A percentile compares a stretch with the other conserved stretches of the same genome.
Evolutionary conservation across 2,329 filamentous ascomycete species (phyloP).

Genomic region (Cadophora gregata): DNA sequence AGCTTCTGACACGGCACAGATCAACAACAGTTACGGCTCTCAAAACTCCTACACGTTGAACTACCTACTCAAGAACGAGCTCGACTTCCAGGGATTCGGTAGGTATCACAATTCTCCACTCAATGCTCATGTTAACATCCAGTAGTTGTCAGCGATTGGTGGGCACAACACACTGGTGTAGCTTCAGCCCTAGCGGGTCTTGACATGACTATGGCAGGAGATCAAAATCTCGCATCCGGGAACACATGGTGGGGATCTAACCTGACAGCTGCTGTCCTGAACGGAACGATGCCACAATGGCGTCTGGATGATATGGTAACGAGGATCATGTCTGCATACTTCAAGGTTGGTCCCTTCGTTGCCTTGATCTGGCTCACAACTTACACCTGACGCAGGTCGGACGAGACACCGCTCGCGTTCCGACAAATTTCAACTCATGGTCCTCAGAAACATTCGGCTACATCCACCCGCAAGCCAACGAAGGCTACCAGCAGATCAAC

Average conservation of each 20-base stretch:
- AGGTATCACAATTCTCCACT: neutral
- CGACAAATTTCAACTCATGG: constrained; percentile 90
- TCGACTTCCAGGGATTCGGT: constrained; percentile 78
- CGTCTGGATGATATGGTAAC: constrained; percentile 91
- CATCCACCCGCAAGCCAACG: constrained; percentile 12
- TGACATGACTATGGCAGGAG: constrained; percentile 88
- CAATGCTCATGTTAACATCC: constrained; percentile 21
- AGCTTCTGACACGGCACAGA: constrained; percentile 43
- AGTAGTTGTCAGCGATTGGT: constrained; percentile 76
- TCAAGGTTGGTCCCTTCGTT: constrained; percentile 58
- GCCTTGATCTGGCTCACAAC: neutral
- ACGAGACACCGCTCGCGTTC: constrained; percentile 48
- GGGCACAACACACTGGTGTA: constrained; percentile 73
- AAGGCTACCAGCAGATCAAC: constrained; percentile 62
- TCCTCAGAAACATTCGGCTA: constrained; percentile 74
- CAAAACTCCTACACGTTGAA: constrained; percentile 81
- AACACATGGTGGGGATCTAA: constrained; percentile 74
- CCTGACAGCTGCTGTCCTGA: constrained; percentile 83
- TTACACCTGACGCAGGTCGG: constrained; percentile 39
- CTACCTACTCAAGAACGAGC: constrained; percentile 77
- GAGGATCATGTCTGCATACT: constrained; percentile 75
- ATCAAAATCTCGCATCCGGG: constrained; percentile 76
- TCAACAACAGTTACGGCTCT: constrained; percentile 82
- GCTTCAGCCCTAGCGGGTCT: constrained; percentile 75
- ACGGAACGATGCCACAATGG: constrained; percentile 88